Conservation (phyloP, 1,284 basidiomycete species). For the Ceratobasidium theobromae region DNA sequence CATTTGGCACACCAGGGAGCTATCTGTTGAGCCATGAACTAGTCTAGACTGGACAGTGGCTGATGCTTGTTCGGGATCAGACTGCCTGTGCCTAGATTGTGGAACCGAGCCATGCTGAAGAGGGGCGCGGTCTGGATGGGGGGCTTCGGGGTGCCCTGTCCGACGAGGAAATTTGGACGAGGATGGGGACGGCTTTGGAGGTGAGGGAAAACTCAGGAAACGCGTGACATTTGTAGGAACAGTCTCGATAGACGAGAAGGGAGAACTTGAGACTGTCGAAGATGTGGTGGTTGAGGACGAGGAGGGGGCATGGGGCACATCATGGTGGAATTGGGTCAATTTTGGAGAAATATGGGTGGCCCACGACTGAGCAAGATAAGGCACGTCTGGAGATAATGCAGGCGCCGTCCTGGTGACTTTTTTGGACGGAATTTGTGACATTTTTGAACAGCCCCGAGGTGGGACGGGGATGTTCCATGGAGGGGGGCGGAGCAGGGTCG, state of each 20-base stretch:
- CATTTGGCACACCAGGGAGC: slow-evolving; percentile 6
- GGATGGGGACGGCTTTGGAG: not conserved
- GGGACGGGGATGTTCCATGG: not conserved
- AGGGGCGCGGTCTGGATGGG: slow-evolving; percentile 5
- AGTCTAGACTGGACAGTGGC: not conserved
- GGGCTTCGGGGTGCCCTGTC: not conserved
- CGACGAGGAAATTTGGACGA: not conserved
- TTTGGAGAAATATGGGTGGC: not conserved
- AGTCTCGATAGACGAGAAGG: slow-evolving; percentile 5
- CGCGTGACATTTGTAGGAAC: slow-evolving; percentile 1
- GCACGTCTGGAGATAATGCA: slow-evolving; percentile 6
- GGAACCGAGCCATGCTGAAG: slow-evolving; percentile 7
- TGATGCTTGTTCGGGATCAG: slow-evolving; percentile 20
- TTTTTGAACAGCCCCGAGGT: not conserved
- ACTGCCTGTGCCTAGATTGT: slow-evolving; percentile 3
- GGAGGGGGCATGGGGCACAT: slow-evolving; percentile 12
- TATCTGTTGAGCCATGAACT: not conserved
- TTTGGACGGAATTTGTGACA: slow-evolving; percentile 19
- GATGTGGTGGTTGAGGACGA: slow-evolving; percentile 2
- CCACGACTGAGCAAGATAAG: not conserved
- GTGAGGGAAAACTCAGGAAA: slow-evolving; percentile 6
- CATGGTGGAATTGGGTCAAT: not conserved
- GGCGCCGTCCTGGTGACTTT: slow-evolving; percentile 10
- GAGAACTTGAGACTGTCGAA: not conserved
- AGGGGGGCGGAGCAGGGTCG: not conserved